A percentile compares a stretch with the other conserved stretches of the same genome.
Conservation (phyloP, 805 yeast genomes). For the Millerozyma acaciae region DNA sequence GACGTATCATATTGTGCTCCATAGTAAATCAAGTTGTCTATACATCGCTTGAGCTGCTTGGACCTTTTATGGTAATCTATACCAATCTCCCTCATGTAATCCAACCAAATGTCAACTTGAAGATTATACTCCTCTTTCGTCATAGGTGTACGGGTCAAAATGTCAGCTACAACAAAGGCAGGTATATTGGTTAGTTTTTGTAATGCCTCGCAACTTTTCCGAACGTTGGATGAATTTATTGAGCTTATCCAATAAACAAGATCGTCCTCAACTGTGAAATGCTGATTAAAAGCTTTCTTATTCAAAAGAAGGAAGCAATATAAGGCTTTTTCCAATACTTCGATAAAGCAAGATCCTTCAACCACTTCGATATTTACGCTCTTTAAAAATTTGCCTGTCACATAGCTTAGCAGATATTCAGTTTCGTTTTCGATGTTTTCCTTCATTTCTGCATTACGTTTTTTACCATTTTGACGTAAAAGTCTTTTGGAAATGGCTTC, state of each 20-base stretch:
- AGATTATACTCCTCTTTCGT: conserved; percentile 26
- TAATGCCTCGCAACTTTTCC: conserved; percentile 30
- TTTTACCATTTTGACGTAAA: neutral
- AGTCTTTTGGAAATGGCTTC: conserved; percentile 2
- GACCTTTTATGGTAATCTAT: conserved; percentile 16
- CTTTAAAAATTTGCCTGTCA: neutral
- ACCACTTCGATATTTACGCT: neutral
- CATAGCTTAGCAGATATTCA: neutral
- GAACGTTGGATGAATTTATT: conserved; percentile 25
- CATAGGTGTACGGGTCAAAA: conserved; percentile 35
- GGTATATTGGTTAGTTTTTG: conserved; percentile 31
- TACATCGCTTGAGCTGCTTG: conserved; percentile 14
- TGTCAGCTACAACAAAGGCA: conserved; percentile 33
- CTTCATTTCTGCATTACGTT: neutral
- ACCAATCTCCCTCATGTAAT: conserved; percentile 21
- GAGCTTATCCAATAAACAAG: conserved; percentile 29
- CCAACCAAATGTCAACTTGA: conserved; percentile 35
- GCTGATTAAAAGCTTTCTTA: conserved; percentile 1
- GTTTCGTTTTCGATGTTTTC: neutral
- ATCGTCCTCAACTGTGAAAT: conserved; percentile 9
- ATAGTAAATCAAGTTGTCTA: conserved; percentile 27
- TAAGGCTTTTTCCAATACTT: conserved; percentile 4
- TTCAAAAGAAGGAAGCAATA: conserved; percentile 4
- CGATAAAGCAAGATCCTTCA: neutral
- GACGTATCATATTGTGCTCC: conserved; percentile 21